These are phyloP conservation scores for Puccinia novopanici DNA, from an alignment of 1,284 basidiomycete genomes.

Conservation along the genomic window DNA sequence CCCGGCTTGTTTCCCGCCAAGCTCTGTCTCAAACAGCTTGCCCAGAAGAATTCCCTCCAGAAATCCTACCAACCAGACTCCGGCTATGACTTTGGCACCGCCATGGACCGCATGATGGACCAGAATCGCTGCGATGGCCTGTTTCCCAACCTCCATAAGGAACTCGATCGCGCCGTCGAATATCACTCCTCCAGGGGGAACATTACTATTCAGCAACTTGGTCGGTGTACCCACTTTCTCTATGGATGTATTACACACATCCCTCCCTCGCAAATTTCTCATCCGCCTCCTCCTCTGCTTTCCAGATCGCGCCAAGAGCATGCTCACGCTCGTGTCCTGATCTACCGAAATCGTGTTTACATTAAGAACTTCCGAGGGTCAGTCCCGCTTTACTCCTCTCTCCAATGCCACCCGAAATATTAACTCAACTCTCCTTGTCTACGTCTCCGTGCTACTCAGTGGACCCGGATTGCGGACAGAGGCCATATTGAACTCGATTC, in stretches of 20 bases:
- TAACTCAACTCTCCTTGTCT: background rate
- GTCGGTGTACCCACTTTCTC: constrained; percentile 3
- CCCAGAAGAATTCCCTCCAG: background rate
- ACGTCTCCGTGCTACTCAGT: background rate
- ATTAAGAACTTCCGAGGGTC: constrained; percentile 39
- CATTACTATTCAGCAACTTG: constrained; percentile 31
- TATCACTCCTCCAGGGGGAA: constrained; percentile 17
- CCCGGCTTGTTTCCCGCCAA: background rate
- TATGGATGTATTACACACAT: background rate
- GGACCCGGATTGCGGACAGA: constrained; percentile 35
- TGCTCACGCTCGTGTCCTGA: constrained; percentile 56
- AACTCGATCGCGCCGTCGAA: constrained; percentile 29
- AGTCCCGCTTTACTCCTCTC: background rate
- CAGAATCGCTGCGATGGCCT: constrained; percentile 2
- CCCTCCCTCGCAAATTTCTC: background rate
- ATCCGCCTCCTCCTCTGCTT: no score
- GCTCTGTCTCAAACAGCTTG: constrained; percentile 12
- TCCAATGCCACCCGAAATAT: background rate
- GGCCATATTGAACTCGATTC: constrained; percentile 44
- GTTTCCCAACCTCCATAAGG: constrained; percentile 39
- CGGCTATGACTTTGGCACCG: background rate
- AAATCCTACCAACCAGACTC: background rate
- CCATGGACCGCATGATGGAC: constrained; percentile 25
- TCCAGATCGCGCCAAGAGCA: constrained; percentile 35
- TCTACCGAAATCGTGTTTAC: constrained; percentile 56